phyloP scores from a whole-genome alignment of 768 basidiomycete genomes.

The Austroboletus eburneus region DNA sequence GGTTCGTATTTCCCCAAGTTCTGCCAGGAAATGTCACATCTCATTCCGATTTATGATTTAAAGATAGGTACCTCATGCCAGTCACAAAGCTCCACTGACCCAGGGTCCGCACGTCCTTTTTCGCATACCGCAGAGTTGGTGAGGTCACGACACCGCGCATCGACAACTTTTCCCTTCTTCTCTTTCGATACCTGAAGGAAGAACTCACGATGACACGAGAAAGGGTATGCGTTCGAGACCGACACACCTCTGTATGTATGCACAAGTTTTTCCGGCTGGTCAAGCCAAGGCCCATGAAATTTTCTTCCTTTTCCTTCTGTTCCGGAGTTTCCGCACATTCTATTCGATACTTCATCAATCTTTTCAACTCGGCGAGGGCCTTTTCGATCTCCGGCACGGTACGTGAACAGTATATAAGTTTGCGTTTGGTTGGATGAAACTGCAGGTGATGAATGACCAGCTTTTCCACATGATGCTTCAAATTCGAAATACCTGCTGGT shows the following conservation, averaged over 20 bases:
- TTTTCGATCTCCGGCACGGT: slow-evolving; percentile 99
- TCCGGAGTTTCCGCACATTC: slow-evolving; percentile 68
- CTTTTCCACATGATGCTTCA: not conserved
- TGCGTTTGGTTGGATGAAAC: slow-evolving; percentile 90
- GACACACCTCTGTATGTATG: slow-evolving; percentile 85
- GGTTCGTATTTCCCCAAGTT: slow-evolving; percentile 78
- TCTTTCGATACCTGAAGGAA: slow-evolving; percentile 80
- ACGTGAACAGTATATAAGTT: slow-evolving; percentile 97
- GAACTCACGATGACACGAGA: not conserved
- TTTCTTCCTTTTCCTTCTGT: slow-evolving; percentile 70
- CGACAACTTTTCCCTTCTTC: slow-evolving; percentile 97
- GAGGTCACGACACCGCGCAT: slow-evolving; percentile 93
- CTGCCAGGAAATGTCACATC: slow-evolving; percentile 37
- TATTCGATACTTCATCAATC: slow-evolving; percentile 87
- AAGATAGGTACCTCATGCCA: slow-evolving; percentile 84
- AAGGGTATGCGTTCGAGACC: not conserved
- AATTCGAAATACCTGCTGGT: slow-evolving; percentile 71
- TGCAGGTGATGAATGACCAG: slow-evolving; percentile 28
- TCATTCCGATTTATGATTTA: not conserved
- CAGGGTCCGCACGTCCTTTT: slow-evolving; percentile 81
- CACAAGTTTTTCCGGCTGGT: slow-evolving; percentile 97
- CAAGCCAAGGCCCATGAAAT: slow-evolving; percentile 85
- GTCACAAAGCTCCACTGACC: slow-evolving; percentile 85
- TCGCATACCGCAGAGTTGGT: slow-evolving; percentile 82
- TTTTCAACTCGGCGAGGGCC: slow-evolving; percentile 90